These are phyloP conservation scores for Penicillium fuscoglaucum DNA, from an alignment of 2,329 filamentous ascomycete species.

Conservation along the genomic window DNA sequence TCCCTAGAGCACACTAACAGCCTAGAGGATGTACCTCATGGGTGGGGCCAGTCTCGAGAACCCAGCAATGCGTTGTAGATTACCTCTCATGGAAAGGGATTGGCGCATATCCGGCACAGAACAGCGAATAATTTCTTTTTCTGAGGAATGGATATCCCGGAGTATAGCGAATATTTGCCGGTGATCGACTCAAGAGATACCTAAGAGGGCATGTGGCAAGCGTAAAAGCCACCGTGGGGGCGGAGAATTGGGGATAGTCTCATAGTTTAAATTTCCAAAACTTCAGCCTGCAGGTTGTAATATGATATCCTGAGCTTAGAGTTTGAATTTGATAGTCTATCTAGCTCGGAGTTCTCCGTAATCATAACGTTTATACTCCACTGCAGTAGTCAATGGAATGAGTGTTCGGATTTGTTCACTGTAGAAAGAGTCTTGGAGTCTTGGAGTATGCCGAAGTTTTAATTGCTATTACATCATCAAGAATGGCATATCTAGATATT, in stretches of 20 bases:
- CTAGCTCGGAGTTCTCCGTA: background rate
- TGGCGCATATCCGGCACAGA: background rate
- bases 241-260: background rate
- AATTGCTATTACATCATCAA: background rate
- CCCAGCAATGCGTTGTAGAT: background rate
- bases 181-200: background rate
- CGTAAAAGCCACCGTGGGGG: background rate
- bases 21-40: background rate
- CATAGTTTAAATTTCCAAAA: background rate
- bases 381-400: background rate
- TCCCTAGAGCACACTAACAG: background rate
- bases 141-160: background rate
- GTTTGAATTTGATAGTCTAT: background rate
- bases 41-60: background rate
- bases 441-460: background rate
- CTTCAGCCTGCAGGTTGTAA: background rate
- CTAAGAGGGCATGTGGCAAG: background rate
- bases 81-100: background rate
- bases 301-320: background rate
- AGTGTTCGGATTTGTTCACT: too few relatives aligned
- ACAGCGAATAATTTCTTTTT: background rate
- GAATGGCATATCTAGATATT: background rate
- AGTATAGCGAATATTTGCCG: background rate
- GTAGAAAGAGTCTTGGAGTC: too few relatives aligned
- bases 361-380: background rate